These are phyloP conservation scores for Globisporangium recalcitrans DNA, from an alignment of 352 stramenopile genomes.

Conservation along the genomic window DNA sequence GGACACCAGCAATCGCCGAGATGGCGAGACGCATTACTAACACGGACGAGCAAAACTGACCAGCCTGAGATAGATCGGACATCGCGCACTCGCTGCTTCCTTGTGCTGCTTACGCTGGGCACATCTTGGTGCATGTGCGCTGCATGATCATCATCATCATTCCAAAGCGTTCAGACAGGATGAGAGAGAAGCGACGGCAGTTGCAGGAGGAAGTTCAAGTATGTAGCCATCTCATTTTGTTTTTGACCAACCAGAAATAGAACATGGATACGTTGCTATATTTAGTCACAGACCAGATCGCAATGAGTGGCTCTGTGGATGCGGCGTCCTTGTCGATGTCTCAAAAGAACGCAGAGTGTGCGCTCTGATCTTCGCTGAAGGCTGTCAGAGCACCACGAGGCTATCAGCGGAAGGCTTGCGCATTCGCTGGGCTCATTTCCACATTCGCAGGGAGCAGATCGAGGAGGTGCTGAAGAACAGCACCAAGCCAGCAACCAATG, in stretches of 20 bases:
- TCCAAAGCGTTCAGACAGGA: too few species aligned
- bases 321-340: too few species aligned
- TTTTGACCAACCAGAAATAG: too few species aligned
- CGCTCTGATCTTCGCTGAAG: too few species aligned
- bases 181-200: too few species aligned
- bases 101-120: neutral
- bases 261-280: too few species aligned
- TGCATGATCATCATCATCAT: neutral
- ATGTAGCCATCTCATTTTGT: too few species aligned
- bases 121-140: neutral
- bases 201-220: too few species aligned
- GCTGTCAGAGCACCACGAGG: too few species aligned
- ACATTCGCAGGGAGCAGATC: slow-evolving; percentile 22
- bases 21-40: neutral
- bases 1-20: neutral
- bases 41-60: neutral
- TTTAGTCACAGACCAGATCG: too few species aligned
- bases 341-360: too few species aligned
- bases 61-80: neutral
- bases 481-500: neutral
- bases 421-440: slow-evolving; percentile 2
- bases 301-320: too few species aligned
- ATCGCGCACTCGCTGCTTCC: neutral
- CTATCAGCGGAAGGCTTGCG: neutral
- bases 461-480: slow-evolving; percentile 21